Base-by-base conservation (phyloP, 768 basidiomycete species). In the Xerocomellus chrysenteron region DNA sequence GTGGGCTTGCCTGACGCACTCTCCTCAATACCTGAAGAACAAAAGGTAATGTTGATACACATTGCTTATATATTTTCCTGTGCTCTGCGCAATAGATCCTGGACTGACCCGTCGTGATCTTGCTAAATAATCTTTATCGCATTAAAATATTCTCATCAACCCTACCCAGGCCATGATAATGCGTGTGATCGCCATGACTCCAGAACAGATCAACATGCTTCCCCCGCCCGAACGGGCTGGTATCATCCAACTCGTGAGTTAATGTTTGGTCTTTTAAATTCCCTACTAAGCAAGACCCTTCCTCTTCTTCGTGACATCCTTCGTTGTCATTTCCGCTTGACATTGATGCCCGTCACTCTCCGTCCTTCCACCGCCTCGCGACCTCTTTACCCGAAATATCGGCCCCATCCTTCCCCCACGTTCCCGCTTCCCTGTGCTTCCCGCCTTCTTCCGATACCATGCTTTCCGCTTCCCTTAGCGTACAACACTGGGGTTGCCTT, bases 231-330 rank as follows among this genome's bases (percentile, higher is more conserved):
- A 95, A 64, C 79, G 89, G 28, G 80, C 83, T 12, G 90, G 84
- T 35, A 87, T 94, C 61, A 81, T 93, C 63, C 90, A 94, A 73
- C 76, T 97, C 67, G 93, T 94, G 40, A 62, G 89, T 81, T 26
- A 42, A 41, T 48, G 45, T 51, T 50, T n/a, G 21, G 56, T 21
- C 56, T 55, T 28, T 41, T n/a, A 1, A 16, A n/a, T 41, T 4
- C 52, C 44, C 28, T 54, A 28, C 61, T 66, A 56, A 67, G 52
- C 16, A 43, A 39, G 44, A 59, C 50, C 30, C 49, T 45, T 50
- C 28, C 30, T 21, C 57, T 59, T 54, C 50, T 16, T 32, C 30
- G 13, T 54, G 53, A 42, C 42, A 33, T 40, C 46, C 55, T 42
- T 53, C 28, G n/a, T 43, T 30, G 46, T 65, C 58, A 61, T 64